Evolutionary conservation across 1,284 basidiomycete species (phyloP).

Genomic region (Bondarzewia mesenterica): DNA sequence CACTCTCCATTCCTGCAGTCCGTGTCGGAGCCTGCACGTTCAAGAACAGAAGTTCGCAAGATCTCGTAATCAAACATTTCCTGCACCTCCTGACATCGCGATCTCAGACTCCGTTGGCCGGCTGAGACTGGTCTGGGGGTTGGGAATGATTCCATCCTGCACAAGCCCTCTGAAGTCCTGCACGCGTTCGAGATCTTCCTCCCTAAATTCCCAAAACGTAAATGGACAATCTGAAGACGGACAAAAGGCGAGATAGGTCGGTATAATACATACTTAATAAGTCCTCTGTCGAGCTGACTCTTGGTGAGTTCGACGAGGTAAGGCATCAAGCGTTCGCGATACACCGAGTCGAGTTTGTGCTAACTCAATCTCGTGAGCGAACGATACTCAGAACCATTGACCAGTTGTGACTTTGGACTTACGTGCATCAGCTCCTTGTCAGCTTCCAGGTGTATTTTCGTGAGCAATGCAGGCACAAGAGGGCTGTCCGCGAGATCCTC

Average conservation of each 20-base stretch:
- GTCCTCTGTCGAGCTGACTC: not conserved
- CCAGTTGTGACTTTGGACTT: too few species aligned
- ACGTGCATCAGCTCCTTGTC: constrained; percentile 1
- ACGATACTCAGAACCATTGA: too few species aligned
- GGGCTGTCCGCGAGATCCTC: not conserved
- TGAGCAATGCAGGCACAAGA: not conserved
- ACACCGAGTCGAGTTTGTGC: not conserved
- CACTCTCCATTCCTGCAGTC: too few species aligned
- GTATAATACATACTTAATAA: not conserved
- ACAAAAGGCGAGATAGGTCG: not conserved
- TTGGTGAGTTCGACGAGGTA: not conserved
- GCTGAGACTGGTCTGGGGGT: not conserved
- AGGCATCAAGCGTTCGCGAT: not conserved
- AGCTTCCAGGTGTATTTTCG: not conserved
- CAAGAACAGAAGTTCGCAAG: too few species aligned
- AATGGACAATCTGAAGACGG: not conserved
- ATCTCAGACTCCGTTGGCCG: not conserved
- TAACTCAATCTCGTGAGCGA: too few species aligned
- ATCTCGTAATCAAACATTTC: too few species aligned
- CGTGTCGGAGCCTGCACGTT: too few species aligned
- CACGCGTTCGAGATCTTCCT: not conserved
- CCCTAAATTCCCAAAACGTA: not conserved
- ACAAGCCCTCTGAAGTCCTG: not conserved
- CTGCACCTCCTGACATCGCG: not conserved
- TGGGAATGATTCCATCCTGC: not conserved